A percentile compares a stretch with the other conserved stretches of the same genome.
These are phyloP conservation scores for Pseudofabraea citricarpa DNA, from an alignment of 2,329 filamentous ascomycete genomes.

Conservation along the genomic window DNA sequence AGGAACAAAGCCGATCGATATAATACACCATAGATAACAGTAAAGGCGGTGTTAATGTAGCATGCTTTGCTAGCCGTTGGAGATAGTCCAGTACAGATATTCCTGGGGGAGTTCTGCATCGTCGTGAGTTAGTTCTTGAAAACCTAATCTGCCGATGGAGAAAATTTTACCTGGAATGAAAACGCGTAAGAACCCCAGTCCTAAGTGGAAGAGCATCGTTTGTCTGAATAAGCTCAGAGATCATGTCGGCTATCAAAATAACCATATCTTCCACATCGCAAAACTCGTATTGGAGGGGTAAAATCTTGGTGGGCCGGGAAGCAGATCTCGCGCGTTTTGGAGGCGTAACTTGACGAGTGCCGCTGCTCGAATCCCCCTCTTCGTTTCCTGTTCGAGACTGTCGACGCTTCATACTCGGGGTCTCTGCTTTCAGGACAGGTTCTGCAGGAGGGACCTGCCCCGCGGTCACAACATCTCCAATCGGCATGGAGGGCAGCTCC, in stretches of 20 bases:
- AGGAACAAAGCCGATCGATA: slow-evolving; percentile 87
- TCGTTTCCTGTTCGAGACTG: slow-evolving; percentile 17
- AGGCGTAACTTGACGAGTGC: slow-evolving; percentile 7
- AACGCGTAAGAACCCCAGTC: slow-evolving; percentile 83
- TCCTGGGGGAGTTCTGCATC: slow-evolving; percentile 64
- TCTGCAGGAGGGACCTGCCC: slow-evolving; percentile 7
- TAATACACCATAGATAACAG: slow-evolving; percentile 99
- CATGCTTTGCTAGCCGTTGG: slow-evolving; percentile 86
- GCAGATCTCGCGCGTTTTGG: slow-evolving; percentile 51
- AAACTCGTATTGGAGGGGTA: slow-evolving; percentile 74
- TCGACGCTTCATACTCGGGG: slow-evolving; percentile 29
- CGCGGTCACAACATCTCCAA: too few relatives aligned
- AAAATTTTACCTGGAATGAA: slow-evolving; percentile 73
- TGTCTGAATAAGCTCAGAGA: slow-evolving; percentile 87
- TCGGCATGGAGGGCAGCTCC: neutral
- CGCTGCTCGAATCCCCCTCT: slow-evolving; percentile 4
- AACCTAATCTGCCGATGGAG: neutral
- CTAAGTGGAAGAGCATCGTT: slow-evolving; percentile 85
- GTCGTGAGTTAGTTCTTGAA: slow-evolving; percentile 10
- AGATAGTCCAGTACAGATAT: slow-evolving; percentile 95
- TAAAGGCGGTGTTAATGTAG: slow-evolving; percentile 86
- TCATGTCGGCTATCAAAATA: slow-evolving; percentile 87
- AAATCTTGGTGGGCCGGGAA: slow-evolving; percentile 45
- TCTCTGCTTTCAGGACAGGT: slow-evolving; percentile 23
- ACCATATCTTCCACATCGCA: slow-evolving; percentile 85